A percentile compares a stretch with the other conserved stretches of the same genome.
Evolutionary conservation across 2,329 filamentous ascomycete species (phyloP).

Genomic region (Cyphellophora europaea): DNA sequence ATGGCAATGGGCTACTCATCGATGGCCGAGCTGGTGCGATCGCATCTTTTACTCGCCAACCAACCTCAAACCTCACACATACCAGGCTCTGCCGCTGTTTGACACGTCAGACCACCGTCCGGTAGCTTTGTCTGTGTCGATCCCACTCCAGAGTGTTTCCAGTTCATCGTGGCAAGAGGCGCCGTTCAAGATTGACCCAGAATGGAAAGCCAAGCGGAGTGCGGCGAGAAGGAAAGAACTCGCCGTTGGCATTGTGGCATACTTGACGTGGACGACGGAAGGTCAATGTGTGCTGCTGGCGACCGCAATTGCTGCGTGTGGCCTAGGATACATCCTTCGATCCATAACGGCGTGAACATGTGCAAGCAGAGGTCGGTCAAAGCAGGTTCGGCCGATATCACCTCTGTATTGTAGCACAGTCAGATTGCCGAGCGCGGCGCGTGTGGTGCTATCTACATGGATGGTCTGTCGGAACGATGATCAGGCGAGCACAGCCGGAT

Average conservation of each 20-base stretch:
- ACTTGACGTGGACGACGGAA: conserved; percentile 41
- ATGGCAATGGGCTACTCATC: conserved; percentile 70
- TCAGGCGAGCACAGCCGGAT: too few species aligned
- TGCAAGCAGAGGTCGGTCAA: too few species aligned
- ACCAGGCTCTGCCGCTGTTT: conserved; percentile 68
- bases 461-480: too few species aligned
- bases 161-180: conserved; percentile 30
- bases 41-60: conserved; percentile 64
- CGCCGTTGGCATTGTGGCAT: conserved; percentile 48
- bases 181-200: conserved; percentile 49
- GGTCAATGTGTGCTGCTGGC: conserved; percentile 33
- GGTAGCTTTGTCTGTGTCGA: conserved; percentile 60
- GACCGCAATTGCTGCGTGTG: conserved; percentile 24
- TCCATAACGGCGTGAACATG: conserved; percentile 20
- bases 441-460: too few species aligned
- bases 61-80: conserved; percentile 48
- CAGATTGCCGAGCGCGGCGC: too few species aligned
- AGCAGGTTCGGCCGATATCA: too few species aligned
- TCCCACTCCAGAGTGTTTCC: conserved; percentile 47
- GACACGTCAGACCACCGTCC: conserved; percentile 81
- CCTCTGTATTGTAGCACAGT: too few species aligned
- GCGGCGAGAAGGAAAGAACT: conserved; percentile 50
- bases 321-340: conserved; percentile 32
- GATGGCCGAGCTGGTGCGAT: conserved; percentile 92
- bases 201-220: conserved; percentile 46